Base-by-base conservation (phyloP, 805 yeast species). In the Saccharomycopsis synnaedendra region DNA sequence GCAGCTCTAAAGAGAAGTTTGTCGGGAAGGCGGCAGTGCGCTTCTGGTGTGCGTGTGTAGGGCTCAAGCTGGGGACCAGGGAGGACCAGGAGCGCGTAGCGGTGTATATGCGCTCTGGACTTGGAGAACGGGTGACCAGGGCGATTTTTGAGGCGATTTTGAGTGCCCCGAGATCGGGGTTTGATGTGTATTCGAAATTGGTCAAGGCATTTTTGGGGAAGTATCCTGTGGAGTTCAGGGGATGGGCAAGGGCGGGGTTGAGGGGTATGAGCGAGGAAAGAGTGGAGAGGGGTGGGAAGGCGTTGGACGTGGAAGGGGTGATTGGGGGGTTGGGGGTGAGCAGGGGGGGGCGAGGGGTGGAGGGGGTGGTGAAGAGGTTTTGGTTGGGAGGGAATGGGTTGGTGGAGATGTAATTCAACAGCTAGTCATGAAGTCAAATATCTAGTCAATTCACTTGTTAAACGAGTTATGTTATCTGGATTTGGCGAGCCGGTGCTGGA, bases 161-260 rank as follows among this genome's bases (percentile, higher is more conserved):
- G 60, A 75, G 68, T 46, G 56, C 74, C 10, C 66, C 69, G 4
- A 64, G 90, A 54, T 81, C 89, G 0, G 78, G 76, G 50, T 58
- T 82, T 39, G 85, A 78, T 9, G 64, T 66, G 41, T 82, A 68
- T 58, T 75, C 76, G 38, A 78, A 76, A 19, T 57, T 78, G 1
- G 62, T 79, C 49, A 65, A 80, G 43, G 60, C 67, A 2, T 56
- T 79, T 39, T 57, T 77, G 4, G 74, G 71, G 0, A 78, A 75
- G 53, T 70, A 65, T 53, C 77, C 77, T 4, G 49, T 76, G 44
- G 62, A 67, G 32, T 67, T 70, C 50, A 76, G 74, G 53, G 53
- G 44, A 3, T 78, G 86, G 85, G 44, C 78, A 51, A 49, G 54
- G 39, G 49, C 49, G 3, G 54, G 66, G 0, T 59, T 69, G 32